Base-by-base conservation (phyloP, 805 yeast genomes). In the Lipomyces spencermartinsiae region DNA sequence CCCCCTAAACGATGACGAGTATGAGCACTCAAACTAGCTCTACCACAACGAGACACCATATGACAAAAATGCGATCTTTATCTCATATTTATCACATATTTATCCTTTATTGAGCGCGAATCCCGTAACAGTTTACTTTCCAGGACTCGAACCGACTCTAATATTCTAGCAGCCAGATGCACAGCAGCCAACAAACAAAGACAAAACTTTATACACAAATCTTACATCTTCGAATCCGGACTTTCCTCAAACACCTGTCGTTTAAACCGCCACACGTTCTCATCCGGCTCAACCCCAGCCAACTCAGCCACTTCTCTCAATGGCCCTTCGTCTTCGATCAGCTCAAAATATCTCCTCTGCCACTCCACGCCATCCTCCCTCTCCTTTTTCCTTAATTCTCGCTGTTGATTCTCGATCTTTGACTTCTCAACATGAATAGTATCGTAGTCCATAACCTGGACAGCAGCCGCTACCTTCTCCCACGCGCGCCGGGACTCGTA, bases 401-500 rank as follows among this genome's bases (percentile, higher is more conserved):
- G 88, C 82, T 94, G 98, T 31, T 82, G 85, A 75, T 91, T 89
- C 81, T 94, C 99, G 73, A 95, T 84, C 76, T 82, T 80, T 16
- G 93, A 82, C 82, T 94, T 94, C 75, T 90, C 91, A 71, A 82
- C 81, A 76, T 89, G 88, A 73, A 94, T 93, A 71, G 84, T 79
- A 73, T 90, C 91, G 80, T 85, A 92, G 78, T 93, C 89, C 58
- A 94, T 91, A 29, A 80, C 79, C 66, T 84, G 86, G 74, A 93
- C 90, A 16, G 98, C 98, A 9, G 84, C 91, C 0, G 98, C 97
- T 33, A 95, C 98, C 72, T 88, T 85, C 62, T 77, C 74, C 99
- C 99, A 94, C 14, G 98, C 98, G 74, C 83, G 86, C 81, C 97
- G 89, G 66, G 92, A 84, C 80, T 94, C 99, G 73, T 93, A 83